Base-by-base conservation (phyloP, 1,139 yeast genomes). In the Debaryomyces sp. region DNA sequence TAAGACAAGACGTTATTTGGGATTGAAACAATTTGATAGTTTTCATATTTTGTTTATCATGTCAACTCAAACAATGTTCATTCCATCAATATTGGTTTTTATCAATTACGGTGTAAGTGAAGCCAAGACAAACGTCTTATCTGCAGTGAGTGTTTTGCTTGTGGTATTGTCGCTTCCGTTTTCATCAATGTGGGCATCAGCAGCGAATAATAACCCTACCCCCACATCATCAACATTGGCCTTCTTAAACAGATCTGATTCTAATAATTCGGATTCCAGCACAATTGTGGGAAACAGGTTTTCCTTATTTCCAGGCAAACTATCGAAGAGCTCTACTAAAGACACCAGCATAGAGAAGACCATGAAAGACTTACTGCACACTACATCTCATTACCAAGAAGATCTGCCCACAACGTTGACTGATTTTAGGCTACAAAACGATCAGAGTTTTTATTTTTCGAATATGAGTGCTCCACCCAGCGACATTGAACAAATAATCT, bases 141-240 rank as follows among this genome's bases (percentile, higher is more conserved):
- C 57, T 5, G 60, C 65, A 40, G 53, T 71, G 10, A 64, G 71
- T 44, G 50, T 65, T 17, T 55, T 73, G 15, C 49, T 75, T 5
- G 67, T 71, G 12, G 87, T 87, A 0, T 62, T 89, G 30, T 86
- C 91, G 7, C 71, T 91, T 47, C 97, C 97, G 1, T 68, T 91
- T 44, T 84, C 96, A 0, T 84, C 96, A 0, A 79, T 90, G 77
- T 91, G 97, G 97, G 96, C 97, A 1, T 67, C 80, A 4, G 67
- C 84, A n/a, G 77, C 83, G 2, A 82, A 81, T 55, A 77, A 77
- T 46, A 54, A 70, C 2, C 61, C 77, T 6, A 49, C 50, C 6
- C 47, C 51, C 5, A 26, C 43, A 33, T 56, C 61, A 3, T 46
- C 57, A 3, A 45, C 45, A 22, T 24, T 47, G 6, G 22, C 46